Base-by-base conservation (phyloP, 2,329 filamentous ascomycete genomes). In the Colletotrichum gloeosporioides region DNA sequence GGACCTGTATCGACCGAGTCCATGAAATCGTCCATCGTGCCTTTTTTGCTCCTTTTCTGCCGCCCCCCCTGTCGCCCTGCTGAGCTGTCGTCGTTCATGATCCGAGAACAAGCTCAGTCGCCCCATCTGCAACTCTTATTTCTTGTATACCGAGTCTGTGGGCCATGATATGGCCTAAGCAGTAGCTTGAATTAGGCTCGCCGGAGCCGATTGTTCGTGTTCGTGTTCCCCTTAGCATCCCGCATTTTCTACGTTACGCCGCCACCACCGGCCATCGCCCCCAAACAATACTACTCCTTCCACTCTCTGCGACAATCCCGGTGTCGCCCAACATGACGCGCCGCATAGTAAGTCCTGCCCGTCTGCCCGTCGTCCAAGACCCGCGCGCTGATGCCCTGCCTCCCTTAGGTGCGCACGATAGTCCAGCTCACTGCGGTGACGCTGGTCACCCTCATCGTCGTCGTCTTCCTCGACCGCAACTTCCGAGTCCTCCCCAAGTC, bases 401-500 rank as follows among this genome's bases (percentile, higher is more conserved):
- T 55, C 15, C 44, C 44, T 22, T 76, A 92, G 90, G 89, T 92
- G 79, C 90, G 91, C 80, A 95, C 95, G 78, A 91, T 94, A 82
- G 88, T 94, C 83, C 95, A 98, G 90, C 92, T 97, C 82, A 88
- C 90, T 78, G 88, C 92, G 73, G 89, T 95, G 73, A 88, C 91
- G 72, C 83, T 91, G 79, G 87, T 95, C 81, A 91, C 94, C 79
- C 88, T 96, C 79, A 82, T 96, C 80, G 86, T 96, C 81, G 86
- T 96, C 79, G 92, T 96, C 84, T 90, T 98, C 84, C 93, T 98
- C 87, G 96, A 98, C 86, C 95, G 93, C 82, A 95, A 94, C 83
- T 98, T 97, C 87, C 92, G 95, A 79, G 94, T 98, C 76, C 92
- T 98, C 44, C 96, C 96, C 57, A 92, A 93, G 81, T 92, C 94